A percentile compares a stretch with the other conserved stretches of the same genome.
Evolutionary conservation across 2,329 filamentous ascomycete genomes (phyloP).

Genomic region (Xylaria arbuscula): DNA sequence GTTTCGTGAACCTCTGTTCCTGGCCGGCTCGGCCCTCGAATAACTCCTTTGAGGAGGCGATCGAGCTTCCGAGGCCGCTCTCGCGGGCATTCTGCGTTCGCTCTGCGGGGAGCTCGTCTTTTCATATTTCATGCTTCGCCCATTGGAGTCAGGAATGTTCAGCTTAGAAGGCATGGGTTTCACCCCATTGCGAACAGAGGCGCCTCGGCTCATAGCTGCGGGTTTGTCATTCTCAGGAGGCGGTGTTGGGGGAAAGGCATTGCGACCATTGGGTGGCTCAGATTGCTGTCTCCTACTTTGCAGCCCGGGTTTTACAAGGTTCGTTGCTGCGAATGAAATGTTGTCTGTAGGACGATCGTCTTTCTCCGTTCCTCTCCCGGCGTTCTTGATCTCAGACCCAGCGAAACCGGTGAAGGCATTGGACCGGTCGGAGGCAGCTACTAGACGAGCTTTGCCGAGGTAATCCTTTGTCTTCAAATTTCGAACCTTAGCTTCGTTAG

Average conservation of each 20-base stretch:
- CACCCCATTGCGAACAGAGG: constrained; percentile 70
- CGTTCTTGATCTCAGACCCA: constrained; percentile 81
- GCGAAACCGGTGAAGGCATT: constrained; percentile 87
- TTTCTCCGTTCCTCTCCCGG: constrained; percentile 65
- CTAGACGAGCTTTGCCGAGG: constrained; percentile 91
- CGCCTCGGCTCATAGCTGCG: constrained; percentile 61
- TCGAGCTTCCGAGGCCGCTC: constrained; percentile 58
- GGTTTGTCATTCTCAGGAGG: constrained; percentile 87
- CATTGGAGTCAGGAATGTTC: constrained; percentile 66
- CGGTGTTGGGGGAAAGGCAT: constrained; percentile 96
- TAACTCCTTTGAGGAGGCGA: constrained; percentile 58
- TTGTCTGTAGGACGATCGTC: constrained; percentile 87
- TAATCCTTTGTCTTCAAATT: constrained; percentile 99
- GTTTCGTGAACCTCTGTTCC: constrained; percentile 56
- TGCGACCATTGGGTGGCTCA: constrained; percentile 81
- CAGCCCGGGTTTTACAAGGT: constrained; percentile 88
- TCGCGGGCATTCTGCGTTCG: constrained; percentile 50
- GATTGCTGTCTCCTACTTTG: constrained; percentile 85
- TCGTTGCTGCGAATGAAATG: constrained; percentile 91
- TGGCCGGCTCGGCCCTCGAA: constrained; percentile 54
- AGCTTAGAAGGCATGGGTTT: constrained; percentile 72
- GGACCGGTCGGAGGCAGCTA: constrained; percentile 84
- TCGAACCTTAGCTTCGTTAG: constrained; percentile 97
- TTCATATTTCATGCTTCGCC: constrained; percentile 65
- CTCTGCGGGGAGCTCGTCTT: constrained; percentile 62